Evolutionary conservation across 2,329 filamentous ascomycete species (phyloP).

Genomic region (Pseudocercospora macadamiae): DNA sequence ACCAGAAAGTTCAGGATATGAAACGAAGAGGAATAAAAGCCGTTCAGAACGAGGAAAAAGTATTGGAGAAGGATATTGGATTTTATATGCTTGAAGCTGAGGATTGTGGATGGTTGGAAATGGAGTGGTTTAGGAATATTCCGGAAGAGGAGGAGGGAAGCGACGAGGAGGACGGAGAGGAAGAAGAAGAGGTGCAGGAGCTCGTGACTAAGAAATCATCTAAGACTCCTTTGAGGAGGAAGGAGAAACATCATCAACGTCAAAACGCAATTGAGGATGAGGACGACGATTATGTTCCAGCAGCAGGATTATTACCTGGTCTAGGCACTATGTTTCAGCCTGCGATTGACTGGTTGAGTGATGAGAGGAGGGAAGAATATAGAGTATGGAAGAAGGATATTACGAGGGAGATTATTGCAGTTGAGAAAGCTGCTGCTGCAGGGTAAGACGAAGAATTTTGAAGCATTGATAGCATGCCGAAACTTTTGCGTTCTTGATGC

Average conservation of each 20-base stretch:
- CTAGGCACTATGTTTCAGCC: conserved; percentile 73
- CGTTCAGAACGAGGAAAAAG: conserved; percentile 7
- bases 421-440: conserved; percentile 9
- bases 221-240: conserved; percentile 40
- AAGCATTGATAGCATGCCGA: too few species aligned
- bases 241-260: conserved; percentile 36
- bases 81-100: conserved; percentile 29
- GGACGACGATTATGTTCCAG: conserved; percentile 21
- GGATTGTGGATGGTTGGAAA: conserved; percentile 29
- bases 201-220: too few species aligned
- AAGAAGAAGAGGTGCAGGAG: conserved; percentile 20
- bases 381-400: conserved; percentile 66
- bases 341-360: conserved; percentile 71
- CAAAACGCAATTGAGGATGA: conserved; percentile 22
- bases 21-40: conserved; percentile 12
- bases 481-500: too few species aligned
- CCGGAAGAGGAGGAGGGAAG: conserved; percentile 23
- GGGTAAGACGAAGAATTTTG: not conserved
- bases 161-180: conserved; percentile 20
- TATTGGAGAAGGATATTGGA: conserved; percentile 17
- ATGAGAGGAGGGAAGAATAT: conserved; percentile 64
- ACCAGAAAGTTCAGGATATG: conserved; percentile 9
- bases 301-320: conserved; percentile 47
- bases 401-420: conserved; percentile 59
- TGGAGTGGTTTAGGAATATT: conserved; percentile 31